Evolutionary conservation across 345 rosid genomes (phyloP).

Genomic region (Excoecaria agallocha): DNA sequence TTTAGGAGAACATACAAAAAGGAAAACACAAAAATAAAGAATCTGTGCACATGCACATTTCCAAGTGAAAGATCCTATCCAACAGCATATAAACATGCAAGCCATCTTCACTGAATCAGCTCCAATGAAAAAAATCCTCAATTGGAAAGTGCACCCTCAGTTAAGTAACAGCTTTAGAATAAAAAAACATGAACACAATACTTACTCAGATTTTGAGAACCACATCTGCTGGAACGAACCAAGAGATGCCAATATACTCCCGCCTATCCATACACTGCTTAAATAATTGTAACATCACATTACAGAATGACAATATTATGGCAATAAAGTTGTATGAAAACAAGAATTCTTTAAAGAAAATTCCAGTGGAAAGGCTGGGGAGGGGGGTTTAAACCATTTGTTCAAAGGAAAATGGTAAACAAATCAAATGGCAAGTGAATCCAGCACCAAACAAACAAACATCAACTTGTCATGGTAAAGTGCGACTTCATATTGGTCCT

Average conservation of each 20-base stretch:
- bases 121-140: background rate
- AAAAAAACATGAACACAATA: background rate
- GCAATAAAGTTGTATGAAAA: no score
- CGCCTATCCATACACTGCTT: slow-evolving; percentile 94
- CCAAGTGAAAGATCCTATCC: background rate
- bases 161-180: background rate
- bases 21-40: background rate
- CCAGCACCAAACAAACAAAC: no score
- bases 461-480: no score
- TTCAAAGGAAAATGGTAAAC: no score
- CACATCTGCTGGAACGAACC: slow-evolving; percentile 98
- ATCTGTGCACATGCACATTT: background rate
- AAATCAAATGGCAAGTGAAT: no score
- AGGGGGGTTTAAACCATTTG: no score
- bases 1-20: background rate
- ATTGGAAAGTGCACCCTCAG: background rate
- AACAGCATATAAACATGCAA: background rate
- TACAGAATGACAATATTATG: background rate
- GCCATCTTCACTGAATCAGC: no score
- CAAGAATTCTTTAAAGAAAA: no score
- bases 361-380: no score
- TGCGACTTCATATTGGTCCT: no score
- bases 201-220: slow-evolving; percentile 89
- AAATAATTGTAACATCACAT: slow-evolving; percentile 1
- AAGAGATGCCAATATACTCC: slow-evolving; percentile 83